Conservation (phyloP, 257 asterid species). For the Prunella vulgaris region DNA sequence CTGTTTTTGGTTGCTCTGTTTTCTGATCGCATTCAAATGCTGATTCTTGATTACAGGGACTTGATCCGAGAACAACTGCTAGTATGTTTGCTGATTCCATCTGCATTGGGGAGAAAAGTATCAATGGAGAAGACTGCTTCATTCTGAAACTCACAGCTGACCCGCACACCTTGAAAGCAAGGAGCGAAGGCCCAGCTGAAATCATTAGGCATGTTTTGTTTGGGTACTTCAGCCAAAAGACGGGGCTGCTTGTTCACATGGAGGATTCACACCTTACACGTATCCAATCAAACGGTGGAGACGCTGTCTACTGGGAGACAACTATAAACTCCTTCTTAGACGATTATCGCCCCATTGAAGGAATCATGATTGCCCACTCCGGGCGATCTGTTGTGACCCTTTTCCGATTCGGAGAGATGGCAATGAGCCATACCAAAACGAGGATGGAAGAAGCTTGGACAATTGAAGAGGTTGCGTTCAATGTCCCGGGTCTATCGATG, state of each 20-base stretch:
- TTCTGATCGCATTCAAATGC: background rate
- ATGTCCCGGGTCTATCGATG: constrained; percentile 82
- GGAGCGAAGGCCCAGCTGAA: constrained; percentile 98
- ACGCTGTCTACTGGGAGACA: constrained; percentile 99
- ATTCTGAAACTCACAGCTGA: constrained; percentile 87
- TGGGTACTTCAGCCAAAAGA: constrained; percentile 95
- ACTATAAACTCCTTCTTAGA: constrained; percentile 81
- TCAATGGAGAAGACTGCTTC: constrained; percentile 92
- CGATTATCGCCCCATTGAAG: constrained; percentile 84
- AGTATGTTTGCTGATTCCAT: constrained; percentile 77
- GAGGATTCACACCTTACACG: constrained; percentile 98
- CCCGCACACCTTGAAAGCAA: constrained; percentile 68
- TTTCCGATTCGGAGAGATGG: constrained; percentile 94
- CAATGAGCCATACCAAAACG: constrained; percentile 89
- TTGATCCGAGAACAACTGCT: constrained; percentile 88
- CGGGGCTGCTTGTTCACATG: constrained; percentile 85
- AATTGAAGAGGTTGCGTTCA: constrained; percentile 89
- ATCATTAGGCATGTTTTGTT: constrained; percentile 83
- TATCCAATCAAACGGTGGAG: constrained; percentile 84
- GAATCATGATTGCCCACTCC: constrained; percentile 95
- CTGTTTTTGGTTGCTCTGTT: background rate
- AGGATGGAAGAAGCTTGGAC: constrained; percentile 99
- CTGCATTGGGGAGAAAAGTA: constrained; percentile 88
- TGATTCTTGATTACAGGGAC: constrained; percentile 50
- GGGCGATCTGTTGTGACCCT: constrained; percentile 88